A percentile compares a stretch with the other conserved stretches of the same genome.
Conservation (phyloP, 2,329 filamentous ascomycete genomes). For the Penicillium sp. region DNA sequence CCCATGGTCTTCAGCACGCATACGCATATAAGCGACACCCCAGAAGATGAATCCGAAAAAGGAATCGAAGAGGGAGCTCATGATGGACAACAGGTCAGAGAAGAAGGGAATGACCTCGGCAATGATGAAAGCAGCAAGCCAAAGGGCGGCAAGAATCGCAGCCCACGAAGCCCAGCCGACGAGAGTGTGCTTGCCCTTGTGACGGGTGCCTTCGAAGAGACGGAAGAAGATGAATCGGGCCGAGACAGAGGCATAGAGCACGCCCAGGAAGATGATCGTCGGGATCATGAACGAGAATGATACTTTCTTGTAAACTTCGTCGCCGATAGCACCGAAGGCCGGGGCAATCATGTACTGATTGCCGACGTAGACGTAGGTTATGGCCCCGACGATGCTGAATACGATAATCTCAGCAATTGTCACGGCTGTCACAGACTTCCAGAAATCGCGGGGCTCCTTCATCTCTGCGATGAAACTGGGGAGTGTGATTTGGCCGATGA, state of each 20-base stretch:
- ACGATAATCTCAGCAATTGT: conserved; percentile 84
- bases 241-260: conserved; percentile 85
- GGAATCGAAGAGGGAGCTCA: conserved; percentile 77
- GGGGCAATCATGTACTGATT: conserved; percentile 85
- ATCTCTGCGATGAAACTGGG: conserved; percentile 96
- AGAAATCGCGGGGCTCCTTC: conserved; percentile 75
- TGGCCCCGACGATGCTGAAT: conserved; percentile 74
- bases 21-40: conserved; percentile 46
- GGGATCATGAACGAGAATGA: conserved; percentile 95
- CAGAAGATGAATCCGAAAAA: conserved; percentile 83
- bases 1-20: conserved; percentile 42
- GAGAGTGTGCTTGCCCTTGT: conserved; percentile 76
- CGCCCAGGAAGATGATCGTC: conserved; percentile 86
- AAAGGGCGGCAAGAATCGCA: conserved; percentile 61
- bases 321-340: conserved; percentile 77
- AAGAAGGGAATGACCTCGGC: conserved; percentile 94
- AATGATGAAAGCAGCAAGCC: conserved; percentile 88
- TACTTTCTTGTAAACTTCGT: conserved; percentile 75
- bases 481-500: conserved; percentile 91
- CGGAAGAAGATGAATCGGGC: conserved; percentile 91
- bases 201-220: conserved; percentile 71
- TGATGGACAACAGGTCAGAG: conserved; percentile 59
- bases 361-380: conserved; percentile 84
- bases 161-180: conserved; percentile 78
- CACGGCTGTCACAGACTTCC: conserved; percentile 86